Evolutionary conservation across 768 basidiomycete species (phyloP).

Genomic region (Leccinum obscurum): DNA sequence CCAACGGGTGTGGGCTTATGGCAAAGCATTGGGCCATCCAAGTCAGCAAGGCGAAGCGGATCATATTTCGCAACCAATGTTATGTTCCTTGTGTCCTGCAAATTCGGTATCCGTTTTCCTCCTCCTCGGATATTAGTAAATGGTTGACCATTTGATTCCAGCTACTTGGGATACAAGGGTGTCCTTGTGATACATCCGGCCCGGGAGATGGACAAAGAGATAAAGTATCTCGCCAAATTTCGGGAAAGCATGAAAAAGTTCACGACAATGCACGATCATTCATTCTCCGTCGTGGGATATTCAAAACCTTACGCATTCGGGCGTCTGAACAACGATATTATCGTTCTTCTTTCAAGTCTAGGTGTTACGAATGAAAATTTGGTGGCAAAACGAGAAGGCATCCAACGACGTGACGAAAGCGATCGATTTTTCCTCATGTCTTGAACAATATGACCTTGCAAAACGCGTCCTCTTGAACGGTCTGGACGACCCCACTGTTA

Average conservation of each 20-base stretch:
- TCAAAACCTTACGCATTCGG: constrained; percentile 66
- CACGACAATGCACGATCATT: constrained; percentile 50
- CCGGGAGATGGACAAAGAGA: constrained; percentile 40
- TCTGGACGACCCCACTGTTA: constrained; percentile 44
- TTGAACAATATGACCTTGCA: constrained; percentile 48
- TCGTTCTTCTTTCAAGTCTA: constrained; percentile 63
- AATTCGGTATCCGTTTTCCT: constrained; percentile 45
- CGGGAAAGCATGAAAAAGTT: constrained; percentile 75
- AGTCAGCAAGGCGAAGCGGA: constrained; percentile 52
- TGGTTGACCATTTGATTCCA: constrained; percentile 21
- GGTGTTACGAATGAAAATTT: constrained; percentile 57
- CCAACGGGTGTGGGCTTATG: constrained; percentile 71
- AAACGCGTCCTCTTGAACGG: constrained; percentile 58
- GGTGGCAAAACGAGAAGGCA: constrained; percentile 55
- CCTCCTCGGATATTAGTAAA: neutral
- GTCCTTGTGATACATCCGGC: constrained; percentile 63
- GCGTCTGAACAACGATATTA: constrained; percentile 68
- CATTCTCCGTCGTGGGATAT: constrained; percentile 66
- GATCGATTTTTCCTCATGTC: constrained; percentile 55
- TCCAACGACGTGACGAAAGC: constrained; percentile 48
- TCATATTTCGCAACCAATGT: constrained; percentile 52
- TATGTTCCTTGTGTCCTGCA: constrained; percentile 66
- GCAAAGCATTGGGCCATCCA: constrained; percentile 49
- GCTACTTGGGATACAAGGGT: constrained; percentile 72
- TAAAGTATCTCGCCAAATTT: constrained; percentile 50